These are phyloP conservation scores for Cryptosporidium xiaoi DNA, from an alignment of 169 alveolate genomes.

Conservation along the genomic window DNA sequence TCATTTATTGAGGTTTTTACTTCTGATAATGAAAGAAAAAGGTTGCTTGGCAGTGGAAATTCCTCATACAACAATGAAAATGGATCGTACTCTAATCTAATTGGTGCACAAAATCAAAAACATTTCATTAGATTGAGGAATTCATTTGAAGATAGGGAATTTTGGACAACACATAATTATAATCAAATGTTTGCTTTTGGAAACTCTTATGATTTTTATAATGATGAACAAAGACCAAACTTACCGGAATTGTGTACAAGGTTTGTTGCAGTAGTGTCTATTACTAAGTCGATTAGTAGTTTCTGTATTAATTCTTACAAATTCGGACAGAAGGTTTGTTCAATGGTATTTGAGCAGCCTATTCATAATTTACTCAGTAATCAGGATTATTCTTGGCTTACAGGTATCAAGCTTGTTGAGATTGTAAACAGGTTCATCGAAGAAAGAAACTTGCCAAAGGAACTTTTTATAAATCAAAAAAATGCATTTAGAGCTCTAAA, in stretches of 20 bases:
- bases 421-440: constrained; percentile 23
- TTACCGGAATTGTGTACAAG: constrained; percentile 56
- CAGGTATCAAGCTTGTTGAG: constrained; percentile 25
- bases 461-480: constrained; percentile 25
- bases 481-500: constrained; percentile 59
- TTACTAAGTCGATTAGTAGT: constrained; percentile 39
- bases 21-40: constrained; percentile 3
- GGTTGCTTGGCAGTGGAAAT: neutral
- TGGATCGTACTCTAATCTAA: neutral
- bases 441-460: constrained; percentile 8
- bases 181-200: no score
- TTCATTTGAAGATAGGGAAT: neutral
- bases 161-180: neutral
- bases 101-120: neutral
- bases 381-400: constrained; percentile 53
- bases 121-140: constrained; percentile 18
- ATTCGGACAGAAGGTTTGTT: constrained; percentile 54
- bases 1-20: constrained; percentile 19
- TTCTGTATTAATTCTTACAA: constrained; percentile 52
- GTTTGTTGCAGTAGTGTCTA: constrained; percentile 19
- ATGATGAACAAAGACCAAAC: constrained; percentile 1
- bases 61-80: neutral
- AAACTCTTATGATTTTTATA: neutral
- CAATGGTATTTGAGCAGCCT: constrained; percentile 51
- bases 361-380: constrained; percentile 46